Evolutionary conservation across 805 yeast species (phyloP), one percentile per base, ranked within the genome.

Genomic region (Diddensiella transvaalensis): DNA sequence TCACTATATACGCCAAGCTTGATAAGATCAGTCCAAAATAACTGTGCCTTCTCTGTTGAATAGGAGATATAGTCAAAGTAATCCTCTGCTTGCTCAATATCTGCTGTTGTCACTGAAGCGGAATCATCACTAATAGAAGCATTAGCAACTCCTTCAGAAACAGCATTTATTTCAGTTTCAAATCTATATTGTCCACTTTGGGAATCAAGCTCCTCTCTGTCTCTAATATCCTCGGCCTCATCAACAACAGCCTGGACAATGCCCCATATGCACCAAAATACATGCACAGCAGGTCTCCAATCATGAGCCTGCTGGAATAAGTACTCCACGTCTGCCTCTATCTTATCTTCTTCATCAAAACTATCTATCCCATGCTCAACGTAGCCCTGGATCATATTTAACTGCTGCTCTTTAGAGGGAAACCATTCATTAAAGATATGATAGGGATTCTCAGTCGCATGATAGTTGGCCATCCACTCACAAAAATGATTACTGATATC

Each of bases 391-490:
- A 91, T 66, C 56, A 89, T 76, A 59, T 84, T 83, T 54, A 83
- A 62, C 60, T 85, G 82, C 62, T 89, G 84, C 40, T 80, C 79
- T 51, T 72, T 70, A 11, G 72, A 70, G 6, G 99, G 99, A 66
- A 77, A 93, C 33, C 70, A 67, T 10, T 74, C 68, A 29, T 68
- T 71, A 57, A 77, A 73, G n/a, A 85, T 69, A 48, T 67, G 77
- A 63, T 84, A 79, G 1, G 79, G 72, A 13, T 73, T 67, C 17
- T 73, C 70, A 0, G 82, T 77, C 56, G 80, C 78, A 60, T 84
- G 87, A 63, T 91, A 93, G 69, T 93, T 88, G 42, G 87, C 77
- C 97, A 90, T 93, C 99, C 99, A 91, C 70, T 91, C 99, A 55
- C 86, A 78, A 57, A 93, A 86, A 69, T 93, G 99, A 65, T 93